Conservation (phyloP, 2,329 filamentous ascomycete genomes). For the Dothideomycetes sp. region DNA sequence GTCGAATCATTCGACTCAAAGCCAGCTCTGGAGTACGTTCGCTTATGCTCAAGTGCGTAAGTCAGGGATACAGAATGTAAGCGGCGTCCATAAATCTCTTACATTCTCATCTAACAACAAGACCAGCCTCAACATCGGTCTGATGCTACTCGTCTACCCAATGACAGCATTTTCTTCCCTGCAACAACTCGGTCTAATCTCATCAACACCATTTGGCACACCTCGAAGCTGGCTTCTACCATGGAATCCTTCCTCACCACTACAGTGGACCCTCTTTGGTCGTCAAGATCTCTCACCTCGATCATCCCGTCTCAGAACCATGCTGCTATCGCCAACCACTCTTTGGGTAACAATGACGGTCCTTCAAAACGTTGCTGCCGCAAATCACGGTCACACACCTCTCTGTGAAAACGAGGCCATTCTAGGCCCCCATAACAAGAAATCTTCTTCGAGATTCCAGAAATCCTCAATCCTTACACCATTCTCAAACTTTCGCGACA, state of each 20-base stretch:
- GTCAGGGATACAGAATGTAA: not conserved
- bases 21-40: conserved; percentile 1
- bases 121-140: not conserved
- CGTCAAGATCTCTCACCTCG: not conserved
- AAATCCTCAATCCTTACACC: not conserved
- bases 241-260: conserved; percentile 10
- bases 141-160: conserved; percentile 2
- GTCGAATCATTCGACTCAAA: conserved; percentile 2
- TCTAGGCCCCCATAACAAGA: conserved; percentile 3
- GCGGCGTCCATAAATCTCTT: not conserved
- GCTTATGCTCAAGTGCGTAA: not conserved
- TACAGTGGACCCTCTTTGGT: conserved; percentile 2
- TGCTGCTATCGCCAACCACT: conserved; percentile 1
- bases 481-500: not conserved
- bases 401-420: conserved; percentile 5
- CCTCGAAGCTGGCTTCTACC: conserved; percentile 1
- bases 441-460: not conserved
- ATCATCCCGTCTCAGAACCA: not conserved
- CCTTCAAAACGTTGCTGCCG: not conserved
- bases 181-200: conserved; percentile 7
- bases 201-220: not conserved
- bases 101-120: not conserved
- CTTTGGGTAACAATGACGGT: conserved; percentile 2
- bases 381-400: conserved; percentile 4
- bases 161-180: conserved; percentile 1